phyloP scores from a whole-genome alignment of 164 flowering plant genomes.

The Hamamelis virginiana region DNA sequence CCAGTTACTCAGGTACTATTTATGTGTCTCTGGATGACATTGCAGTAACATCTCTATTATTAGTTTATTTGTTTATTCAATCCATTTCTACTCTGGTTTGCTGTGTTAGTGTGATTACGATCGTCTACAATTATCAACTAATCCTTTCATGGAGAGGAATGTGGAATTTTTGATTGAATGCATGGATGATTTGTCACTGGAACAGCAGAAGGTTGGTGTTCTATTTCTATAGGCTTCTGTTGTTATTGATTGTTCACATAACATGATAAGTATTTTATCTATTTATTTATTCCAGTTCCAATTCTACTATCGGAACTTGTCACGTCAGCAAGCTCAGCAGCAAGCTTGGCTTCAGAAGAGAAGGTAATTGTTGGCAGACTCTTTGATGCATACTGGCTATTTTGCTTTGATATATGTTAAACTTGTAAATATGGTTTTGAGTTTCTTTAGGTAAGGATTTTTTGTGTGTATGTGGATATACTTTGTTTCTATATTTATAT shows the following conservation, averaged over 20 bases:
- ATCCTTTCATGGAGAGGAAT: constrained; percentile 85
- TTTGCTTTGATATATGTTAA: neutral
- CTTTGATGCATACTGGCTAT: neutral
- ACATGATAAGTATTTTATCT: neutral
- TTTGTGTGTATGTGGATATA: too few relatives aligned
- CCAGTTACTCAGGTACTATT: constrained; percentile 78
- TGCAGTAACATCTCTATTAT: neutral
- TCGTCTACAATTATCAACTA: constrained; percentile 75
- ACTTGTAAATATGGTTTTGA: too few relatives aligned
- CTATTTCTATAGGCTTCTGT: neutral
- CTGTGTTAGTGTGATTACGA: constrained; percentile 87
- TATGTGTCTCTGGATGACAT: neutral
- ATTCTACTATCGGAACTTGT: constrained; percentile 75
- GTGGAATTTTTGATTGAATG: constrained; percentile 89
- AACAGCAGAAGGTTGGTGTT: constrained; percentile 80
- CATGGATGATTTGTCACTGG: constrained; percentile 92
- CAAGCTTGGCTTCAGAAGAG: constrained; percentile 99
- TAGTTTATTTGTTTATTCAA: neutral
- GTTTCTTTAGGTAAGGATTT: too few relatives aligned
- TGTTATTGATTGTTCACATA: neutral
- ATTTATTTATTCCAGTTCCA: constrained; percentile 64
- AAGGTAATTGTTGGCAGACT: constrained; percentile 43
- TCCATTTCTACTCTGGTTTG: constrained; percentile 1
- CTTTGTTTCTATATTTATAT: too few relatives aligned
- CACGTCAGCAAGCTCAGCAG: constrained; percentile 96